A percentile compares a stretch with the other conserved stretches of the same genome.
phyloP scores from a whole-genome alignment of 352 stramenopile genomes.

The Phytophthora sp. region DNA sequence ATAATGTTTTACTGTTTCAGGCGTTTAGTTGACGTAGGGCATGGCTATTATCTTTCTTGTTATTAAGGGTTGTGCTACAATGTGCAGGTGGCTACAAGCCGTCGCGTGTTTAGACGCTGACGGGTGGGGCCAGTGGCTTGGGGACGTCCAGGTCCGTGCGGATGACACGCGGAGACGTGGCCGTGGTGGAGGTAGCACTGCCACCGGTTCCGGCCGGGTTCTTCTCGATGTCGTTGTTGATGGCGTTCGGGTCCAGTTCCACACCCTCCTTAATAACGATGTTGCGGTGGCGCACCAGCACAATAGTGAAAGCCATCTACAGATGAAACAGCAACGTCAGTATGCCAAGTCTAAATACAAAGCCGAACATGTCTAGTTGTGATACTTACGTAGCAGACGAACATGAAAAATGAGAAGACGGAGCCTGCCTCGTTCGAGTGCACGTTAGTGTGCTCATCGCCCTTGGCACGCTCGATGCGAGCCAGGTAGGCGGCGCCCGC shows the following conservation, averaged over 20 bases:
- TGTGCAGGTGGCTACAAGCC: background rate
- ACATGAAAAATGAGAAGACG: constrained; percentile 90
- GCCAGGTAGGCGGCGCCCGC: constrained; percentile 73
- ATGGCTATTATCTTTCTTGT: constrained; percentile 2
- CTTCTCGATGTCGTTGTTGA: constrained; percentile 60
- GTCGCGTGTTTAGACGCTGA: constrained; percentile 62
- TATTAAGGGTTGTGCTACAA: background rate
- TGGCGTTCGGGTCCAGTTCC: constrained; percentile 43
- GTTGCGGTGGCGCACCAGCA: constrained; percentile 78
- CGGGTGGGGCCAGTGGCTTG: constrained; percentile 64
- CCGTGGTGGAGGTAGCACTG: constrained; percentile 29
- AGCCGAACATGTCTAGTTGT: background rate
- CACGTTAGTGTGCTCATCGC: constrained; percentile 62
- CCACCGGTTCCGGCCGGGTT: constrained; percentile 34
- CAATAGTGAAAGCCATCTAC: constrained; percentile 65
- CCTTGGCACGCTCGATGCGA: constrained; percentile 64
- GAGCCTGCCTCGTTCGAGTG: constrained; percentile 79
- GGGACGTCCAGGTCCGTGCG: constrained; percentile 65
- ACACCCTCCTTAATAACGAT: constrained; percentile 85
- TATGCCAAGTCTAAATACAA: background rate
- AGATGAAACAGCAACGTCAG: constrained; percentile 10
- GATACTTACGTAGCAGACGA: constrained; percentile 80
- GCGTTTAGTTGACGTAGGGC: too few relatives aligned
- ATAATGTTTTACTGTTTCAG: background rate
- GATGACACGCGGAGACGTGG: constrained; percentile 69